Percentiles rank a stretch among this genome's conserved stretches.
Conservation (phyloP, 352 stramenopile species). For the Phytophthora citricola region DNA sequence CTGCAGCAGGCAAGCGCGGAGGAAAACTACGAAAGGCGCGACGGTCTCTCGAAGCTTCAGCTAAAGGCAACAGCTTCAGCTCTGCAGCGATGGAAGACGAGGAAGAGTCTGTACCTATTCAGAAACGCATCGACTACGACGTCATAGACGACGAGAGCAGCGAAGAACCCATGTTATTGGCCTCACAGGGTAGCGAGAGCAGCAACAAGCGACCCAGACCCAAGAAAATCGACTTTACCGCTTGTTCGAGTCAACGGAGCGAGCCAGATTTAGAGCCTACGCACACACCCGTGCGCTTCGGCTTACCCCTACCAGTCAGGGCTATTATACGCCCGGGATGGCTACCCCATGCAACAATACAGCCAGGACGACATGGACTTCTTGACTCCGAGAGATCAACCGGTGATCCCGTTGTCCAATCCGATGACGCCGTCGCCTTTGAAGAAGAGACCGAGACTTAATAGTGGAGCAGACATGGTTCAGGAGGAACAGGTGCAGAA, state of each 20-base stretch:
- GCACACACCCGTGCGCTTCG: conserved; percentile 37
- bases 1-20: conserved; percentile 18
- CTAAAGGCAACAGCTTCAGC: conserved; percentile 32
- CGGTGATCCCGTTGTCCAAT: conserved; percentile 82
- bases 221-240: conserved; percentile 83
- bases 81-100: conserved; percentile 32
- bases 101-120: conserved; percentile 51
- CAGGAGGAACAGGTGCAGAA: conserved; percentile 73
- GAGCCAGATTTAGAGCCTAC: conserved; percentile 73
- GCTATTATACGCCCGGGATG: conserved; percentile 32
- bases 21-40: conserved; percentile 48
- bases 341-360: conserved; percentile 69
- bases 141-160: conserved; percentile 63
- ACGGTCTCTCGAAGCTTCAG: conserved; percentile 40
- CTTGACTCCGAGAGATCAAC: conserved; percentile 83
- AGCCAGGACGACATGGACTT: conserved; percentile 90
- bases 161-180: conserved; percentile 36
- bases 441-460: conserved; percentile 74
- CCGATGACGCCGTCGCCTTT: conserved; percentile 83
- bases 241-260: conserved; percentile 70
- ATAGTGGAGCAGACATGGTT: conserved; percentile 43
- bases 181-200: conserved; percentile 54
- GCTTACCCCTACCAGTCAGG: conserved; percentile 44
- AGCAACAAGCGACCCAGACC: conserved; percentile 36
- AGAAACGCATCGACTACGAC: conserved; percentile 85